A percentile compares a stretch with the other conserved stretches of the same genome.
These are phyloP conservation scores for Bathelium albidoporum DNA, from an alignment of 495 filamentous ascomycete species.

Conservation along the genomic window DNA sequence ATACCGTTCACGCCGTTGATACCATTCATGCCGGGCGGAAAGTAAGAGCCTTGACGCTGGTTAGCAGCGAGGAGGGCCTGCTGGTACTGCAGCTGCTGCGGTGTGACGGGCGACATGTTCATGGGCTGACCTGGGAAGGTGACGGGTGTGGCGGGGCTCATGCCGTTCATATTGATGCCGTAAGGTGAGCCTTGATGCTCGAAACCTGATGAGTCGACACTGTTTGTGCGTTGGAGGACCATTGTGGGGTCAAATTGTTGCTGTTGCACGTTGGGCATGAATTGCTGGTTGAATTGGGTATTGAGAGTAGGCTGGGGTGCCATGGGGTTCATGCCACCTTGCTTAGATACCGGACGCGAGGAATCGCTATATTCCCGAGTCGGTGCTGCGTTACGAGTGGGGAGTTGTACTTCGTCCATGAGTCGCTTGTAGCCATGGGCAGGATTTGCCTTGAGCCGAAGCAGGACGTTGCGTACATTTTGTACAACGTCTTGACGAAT, in stretches of 20 bases:
- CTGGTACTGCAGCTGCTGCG: constrained; percentile 50
- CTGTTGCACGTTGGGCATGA: constrained; percentile 32
- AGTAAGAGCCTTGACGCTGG: constrained; percentile 1
- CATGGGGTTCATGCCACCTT: constrained; percentile 35
- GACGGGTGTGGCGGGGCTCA: neutral
- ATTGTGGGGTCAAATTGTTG: constrained; percentile 31
- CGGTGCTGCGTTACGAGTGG: constrained; percentile 42
- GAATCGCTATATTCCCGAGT: neutral
- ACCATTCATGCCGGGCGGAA: neutral
- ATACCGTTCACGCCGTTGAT: neutral
- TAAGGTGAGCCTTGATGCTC: constrained; percentile 45
- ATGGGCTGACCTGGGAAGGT: neutral
- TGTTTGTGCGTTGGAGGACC: constrained; percentile 43
- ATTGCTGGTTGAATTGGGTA: constrained; percentile 26
- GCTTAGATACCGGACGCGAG: constrained; percentile 41
- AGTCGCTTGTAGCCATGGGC: constrained; percentile 95
- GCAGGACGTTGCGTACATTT: constrained; percentile 79
- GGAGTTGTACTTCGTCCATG: constrained; percentile 93
- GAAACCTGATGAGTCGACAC: constrained; percentile 44
- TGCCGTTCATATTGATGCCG: constrained; percentile 34
- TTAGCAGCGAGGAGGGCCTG: constrained; percentile 41
- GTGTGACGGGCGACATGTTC: constrained; percentile 31
- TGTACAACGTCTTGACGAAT: constrained; percentile 80
- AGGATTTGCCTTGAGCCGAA: constrained; percentile 83
- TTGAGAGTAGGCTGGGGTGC: constrained; percentile 25